Percentiles rank a stretch among this genome's conserved stretches.
phyloP scores from a whole-genome alignment of 345 rosid species.

The Rhodomyrtus tomentosa region DNA sequence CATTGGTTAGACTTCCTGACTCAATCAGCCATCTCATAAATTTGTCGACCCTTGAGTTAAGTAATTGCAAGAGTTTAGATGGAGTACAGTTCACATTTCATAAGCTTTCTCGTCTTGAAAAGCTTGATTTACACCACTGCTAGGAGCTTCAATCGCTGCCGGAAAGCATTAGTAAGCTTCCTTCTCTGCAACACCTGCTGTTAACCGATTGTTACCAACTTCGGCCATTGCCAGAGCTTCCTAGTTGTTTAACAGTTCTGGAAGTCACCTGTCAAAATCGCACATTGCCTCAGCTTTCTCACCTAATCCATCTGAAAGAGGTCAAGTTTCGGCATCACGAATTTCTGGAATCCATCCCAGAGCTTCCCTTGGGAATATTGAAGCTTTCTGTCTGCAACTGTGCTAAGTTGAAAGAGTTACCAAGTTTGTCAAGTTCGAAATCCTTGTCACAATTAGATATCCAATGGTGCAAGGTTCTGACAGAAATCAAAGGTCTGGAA shows the following conservation, averaged over 20 bases:
- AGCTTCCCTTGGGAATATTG: not conserved
- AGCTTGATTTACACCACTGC: not conserved
- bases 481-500: not conserved
- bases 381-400: not conserved
- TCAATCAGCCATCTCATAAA: not conserved
- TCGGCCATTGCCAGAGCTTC: fast-evolving
- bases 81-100: not conserved
- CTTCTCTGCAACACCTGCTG: not conserved
- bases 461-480: not conserved
- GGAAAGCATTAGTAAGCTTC: not conserved
- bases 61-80: not conserved
- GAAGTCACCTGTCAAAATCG: not conserved
- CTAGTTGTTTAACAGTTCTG: not conserved
- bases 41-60: not conserved
- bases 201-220: not conserved
- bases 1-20: not conserved
- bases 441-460: not conserved
- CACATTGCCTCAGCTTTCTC: not conserved
- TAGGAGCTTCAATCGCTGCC: not conserved
- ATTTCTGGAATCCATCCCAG: not conserved
- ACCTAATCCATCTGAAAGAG: not conserved
- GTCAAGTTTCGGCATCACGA: fast-evolving
- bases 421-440: not conserved
- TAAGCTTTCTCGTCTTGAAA: not conserved
- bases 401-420: not conserved